A percentile compares a stretch with the other conserved stretches of the same genome.
Conservation (phyloP, 148 eudicot species). For the Selenicereus undatus region DNA sequence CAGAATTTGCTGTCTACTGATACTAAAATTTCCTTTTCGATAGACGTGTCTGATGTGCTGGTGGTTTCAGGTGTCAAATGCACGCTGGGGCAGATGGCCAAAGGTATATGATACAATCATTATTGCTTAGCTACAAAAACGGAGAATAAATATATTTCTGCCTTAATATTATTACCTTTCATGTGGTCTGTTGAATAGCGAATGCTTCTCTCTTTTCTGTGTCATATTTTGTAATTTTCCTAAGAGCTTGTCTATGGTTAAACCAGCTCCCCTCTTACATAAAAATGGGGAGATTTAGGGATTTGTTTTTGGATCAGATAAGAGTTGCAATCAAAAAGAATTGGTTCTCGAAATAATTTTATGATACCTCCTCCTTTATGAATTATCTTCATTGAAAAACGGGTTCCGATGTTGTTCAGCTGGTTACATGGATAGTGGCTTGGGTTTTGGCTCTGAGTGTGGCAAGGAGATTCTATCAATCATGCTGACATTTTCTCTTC, state of each 20-base stretch:
- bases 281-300: background rate
- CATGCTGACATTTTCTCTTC: background rate
- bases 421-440: background rate
- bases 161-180: too few species aligned
- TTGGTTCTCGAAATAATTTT: background rate
- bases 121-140: background rate
- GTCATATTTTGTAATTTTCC: background rate
- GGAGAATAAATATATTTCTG: background rate
- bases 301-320: background rate
- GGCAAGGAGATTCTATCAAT: background rate
- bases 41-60: constrained; percentile 13
- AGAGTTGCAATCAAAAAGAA: background rate
- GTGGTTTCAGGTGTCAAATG: constrained; percentile 15
- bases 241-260: background rate
- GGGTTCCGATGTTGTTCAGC: background rate
- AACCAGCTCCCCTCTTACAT: background rate
- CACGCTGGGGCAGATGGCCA: constrained; percentile 11
- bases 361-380: background rate
- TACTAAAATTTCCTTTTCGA: background rate
- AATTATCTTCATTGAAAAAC: background rate
- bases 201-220: background rate
- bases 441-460: background rate
- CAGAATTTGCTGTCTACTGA: background rate
- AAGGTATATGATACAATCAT: constrained; percentile 24
- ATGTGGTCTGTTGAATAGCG: background rate